These are phyloP conservation scores for Glycine tomentella DNA, from an alignment of 306 rosid genomes.

Conservation along the genomic window DNA sequence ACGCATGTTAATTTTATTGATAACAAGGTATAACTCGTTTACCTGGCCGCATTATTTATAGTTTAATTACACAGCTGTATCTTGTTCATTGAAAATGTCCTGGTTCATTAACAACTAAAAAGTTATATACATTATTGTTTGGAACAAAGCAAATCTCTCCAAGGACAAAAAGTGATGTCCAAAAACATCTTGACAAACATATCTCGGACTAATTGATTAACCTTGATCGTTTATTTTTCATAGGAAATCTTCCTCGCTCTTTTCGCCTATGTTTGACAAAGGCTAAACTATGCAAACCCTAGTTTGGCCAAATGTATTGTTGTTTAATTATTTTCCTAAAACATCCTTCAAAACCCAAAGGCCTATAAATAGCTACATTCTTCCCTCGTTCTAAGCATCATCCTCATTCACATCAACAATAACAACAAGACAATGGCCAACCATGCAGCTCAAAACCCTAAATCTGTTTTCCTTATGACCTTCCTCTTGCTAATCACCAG, in stretches of 20 bases:
- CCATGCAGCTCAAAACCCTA: not conserved
- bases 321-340: not conserved
- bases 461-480: not conserved
- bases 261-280: conserved; percentile 13
- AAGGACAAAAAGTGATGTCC: conserved; percentile 1
- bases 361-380: conserved; percentile 13
- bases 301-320: not conserved
- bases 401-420: not conserved
- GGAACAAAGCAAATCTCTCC: not conserved
- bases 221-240: not conserved
- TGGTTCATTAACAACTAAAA: not conserved
- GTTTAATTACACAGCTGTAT: not conserved
- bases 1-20: not conserved
- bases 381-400: conserved; percentile 15
- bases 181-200: conserved; percentile 6
- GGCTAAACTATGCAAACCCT: not conserved
- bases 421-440: conserved; percentile 40
- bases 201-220: not conserved
- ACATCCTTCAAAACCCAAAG: not conserved
- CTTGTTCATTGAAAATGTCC: not conserved
- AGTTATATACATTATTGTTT: not conserved
- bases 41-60: too few relatives aligned
- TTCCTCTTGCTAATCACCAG: not conserved
- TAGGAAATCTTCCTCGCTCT: conserved; percentile 1
- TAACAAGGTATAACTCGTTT: not conserved